A percentile compares a stretch with the other conserved stretches of the same genome.
Conservation (phyloP, 176 grass and related monocot genomes). For the Raddia guianensis region DNA sequence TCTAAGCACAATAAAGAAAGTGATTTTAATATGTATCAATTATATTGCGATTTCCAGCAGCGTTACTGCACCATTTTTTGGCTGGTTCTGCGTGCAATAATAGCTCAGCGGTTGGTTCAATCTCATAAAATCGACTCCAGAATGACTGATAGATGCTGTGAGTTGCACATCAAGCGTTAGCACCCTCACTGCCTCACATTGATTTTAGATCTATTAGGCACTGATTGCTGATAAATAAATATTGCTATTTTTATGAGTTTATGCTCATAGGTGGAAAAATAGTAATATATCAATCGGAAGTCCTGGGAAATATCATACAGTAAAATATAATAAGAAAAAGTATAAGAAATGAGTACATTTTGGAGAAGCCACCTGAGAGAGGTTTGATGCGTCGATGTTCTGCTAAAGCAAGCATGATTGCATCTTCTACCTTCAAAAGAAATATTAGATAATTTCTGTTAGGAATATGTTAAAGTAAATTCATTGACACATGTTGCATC, state of each 20-base stretch:
- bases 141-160: constrained; percentile 17
- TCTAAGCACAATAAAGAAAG: constrained; percentile 15
- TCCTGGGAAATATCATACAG: constrained; percentile 28
- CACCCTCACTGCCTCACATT: background rate
- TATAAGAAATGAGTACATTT: constrained; percentile 74
- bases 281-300: background rate
- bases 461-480: constrained; percentile 33
- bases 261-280: background rate
- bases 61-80: background rate
- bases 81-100: constrained; percentile 5
- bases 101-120: background rate
- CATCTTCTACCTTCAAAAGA: constrained; percentile 90
- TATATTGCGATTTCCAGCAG: background rate
- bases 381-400: constrained; percentile 72
- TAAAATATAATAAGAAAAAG: constrained; percentile 49
- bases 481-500: constrained; percentile 12
- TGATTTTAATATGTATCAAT: constrained; percentile 8
- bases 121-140: background rate
- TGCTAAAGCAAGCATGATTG: constrained; percentile 81
- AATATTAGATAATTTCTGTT: constrained; percentile 33
- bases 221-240: background rate
- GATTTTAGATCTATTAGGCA: background rate
- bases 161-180: background rate
- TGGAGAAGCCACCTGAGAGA: constrained; percentile 69
- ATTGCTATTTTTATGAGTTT: background rate